These are phyloP conservation scores for Annona cherimola DNA, from an alignment of 164 flowering plant genomes.

Conservation along the genomic window DNA sequence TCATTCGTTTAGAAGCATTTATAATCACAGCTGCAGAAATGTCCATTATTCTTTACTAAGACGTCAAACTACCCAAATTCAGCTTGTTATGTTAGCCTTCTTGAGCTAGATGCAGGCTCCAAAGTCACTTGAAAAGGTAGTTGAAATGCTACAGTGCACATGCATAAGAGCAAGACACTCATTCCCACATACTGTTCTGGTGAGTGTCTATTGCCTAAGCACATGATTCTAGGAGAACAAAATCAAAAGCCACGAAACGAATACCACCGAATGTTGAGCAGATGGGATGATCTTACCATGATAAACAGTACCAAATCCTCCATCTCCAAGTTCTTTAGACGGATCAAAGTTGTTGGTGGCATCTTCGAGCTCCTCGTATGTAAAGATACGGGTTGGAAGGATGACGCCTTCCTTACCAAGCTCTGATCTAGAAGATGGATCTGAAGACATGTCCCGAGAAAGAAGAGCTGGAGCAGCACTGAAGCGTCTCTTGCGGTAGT, in stretches of 20 bases:
- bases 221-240: background rate
- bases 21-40: too few relatives aligned
- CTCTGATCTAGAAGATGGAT: slow-evolving; percentile 5
- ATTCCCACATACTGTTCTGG: background rate
- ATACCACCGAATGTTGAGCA: background rate
- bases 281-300: slow-evolving; percentile 19
- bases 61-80: background rate
- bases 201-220: background rate
- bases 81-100: background rate
- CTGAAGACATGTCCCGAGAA: slow-evolving; percentile 2
- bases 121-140: too few relatives aligned
- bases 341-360: slow-evolving; percentile 31
- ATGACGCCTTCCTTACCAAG: slow-evolving; percentile 8
- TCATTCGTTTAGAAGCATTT: background rate
- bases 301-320: slow-evolving; percentile 36
- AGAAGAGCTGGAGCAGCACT: slow-evolving; percentile 1
- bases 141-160: too few relatives aligned
- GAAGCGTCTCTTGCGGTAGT: too few relatives aligned
- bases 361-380: slow-evolving; percentile 29
- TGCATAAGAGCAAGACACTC: too few relatives aligned
- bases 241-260: background rate
- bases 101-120: too few relatives aligned
- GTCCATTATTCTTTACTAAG: too few relatives aligned
- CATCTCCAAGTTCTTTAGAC: slow-evolving; percentile 33
- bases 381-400: slow-evolving; percentile 19